Percentiles rank a stretch among this genome's conserved stretches.
Conservation (phyloP, 2,329 filamentous ascomycete genomes). For the Hymenoscyphus occultus region DNA sequence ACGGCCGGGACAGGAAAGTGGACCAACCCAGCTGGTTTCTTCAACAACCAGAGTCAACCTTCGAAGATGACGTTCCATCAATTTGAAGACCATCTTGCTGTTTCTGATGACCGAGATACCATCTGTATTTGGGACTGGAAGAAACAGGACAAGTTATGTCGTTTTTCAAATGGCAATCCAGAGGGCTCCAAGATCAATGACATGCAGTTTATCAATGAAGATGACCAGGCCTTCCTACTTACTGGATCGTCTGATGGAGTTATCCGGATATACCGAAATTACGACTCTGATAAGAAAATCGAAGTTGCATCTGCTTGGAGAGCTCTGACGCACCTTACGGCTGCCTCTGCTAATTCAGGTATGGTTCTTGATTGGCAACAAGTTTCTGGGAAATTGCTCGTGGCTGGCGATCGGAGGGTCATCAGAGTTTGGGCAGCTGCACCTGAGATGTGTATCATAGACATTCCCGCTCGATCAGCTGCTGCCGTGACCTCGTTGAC, state of each 20-base stretch:
- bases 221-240: slow-evolving; percentile 92
- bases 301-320: slow-evolving; percentile 90
- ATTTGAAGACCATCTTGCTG: slow-evolving; percentile 92
- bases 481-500: slow-evolving; percentile 95
- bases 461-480: slow-evolving; percentile 90
- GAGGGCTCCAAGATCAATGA: slow-evolving; percentile 89
- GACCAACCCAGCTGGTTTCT: slow-evolving; percentile 77
- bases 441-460: slow-evolving; percentile 86
- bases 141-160: slow-evolving; percentile 67
- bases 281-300: slow-evolving; percentile 72
- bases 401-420: slow-evolving; percentile 91
- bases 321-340: slow-evolving; percentile 88
- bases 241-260: slow-evolving; percentile 95
- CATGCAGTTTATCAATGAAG: slow-evolving; percentile 96
- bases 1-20: slow-evolving; percentile 82
- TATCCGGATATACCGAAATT: slow-evolving; percentile 88
- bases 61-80: slow-evolving; percentile 95
- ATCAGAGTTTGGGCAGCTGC: slow-evolving; percentile 96
- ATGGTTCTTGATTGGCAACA: slow-evolving; percentile 99
- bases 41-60: slow-evolving; percentile 87
- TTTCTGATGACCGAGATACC: slow-evolving; percentile 89
- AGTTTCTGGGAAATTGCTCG: slow-evolving; percentile 90
- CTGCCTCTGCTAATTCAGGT: slow-evolving; percentile 89
- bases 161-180: slow-evolving; percentile 94
- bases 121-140: slow-evolving; percentile 95